These are phyloP conservation scores for Acephala macrosclerotiorum DNA, from an alignment of 2,329 filamentous ascomycete genomes.

Conservation along the genomic window DNA sequence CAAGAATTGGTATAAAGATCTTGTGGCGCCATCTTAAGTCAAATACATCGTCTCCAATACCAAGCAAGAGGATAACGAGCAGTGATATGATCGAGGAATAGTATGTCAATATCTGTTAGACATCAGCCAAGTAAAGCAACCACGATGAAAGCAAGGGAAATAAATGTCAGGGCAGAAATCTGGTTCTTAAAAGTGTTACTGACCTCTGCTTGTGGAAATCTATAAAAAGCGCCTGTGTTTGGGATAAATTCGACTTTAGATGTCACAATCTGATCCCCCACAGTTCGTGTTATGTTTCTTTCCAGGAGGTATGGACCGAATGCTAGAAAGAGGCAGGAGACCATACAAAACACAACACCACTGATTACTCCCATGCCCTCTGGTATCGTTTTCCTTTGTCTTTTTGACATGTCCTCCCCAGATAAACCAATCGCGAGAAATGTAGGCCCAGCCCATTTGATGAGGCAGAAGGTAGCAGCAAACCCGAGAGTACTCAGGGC, in stretches of 20 bases:
- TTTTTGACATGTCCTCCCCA: conserved; percentile 87
- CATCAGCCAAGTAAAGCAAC: conserved; percentile 13
- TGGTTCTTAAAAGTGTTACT: conserved; percentile 10
- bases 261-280: conserved; percentile 85
- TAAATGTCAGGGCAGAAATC: background rate
- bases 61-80: conserved; percentile 88
- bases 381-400: conserved; percentile 78
- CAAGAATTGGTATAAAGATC: conserved; percentile 95
- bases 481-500: conserved; percentile 89
- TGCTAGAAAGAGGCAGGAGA: conserved; percentile 77
- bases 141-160: background rate
- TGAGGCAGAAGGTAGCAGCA: conserved; percentile 80
- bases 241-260: conserved; percentile 57
- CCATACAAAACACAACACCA: conserved; percentile 89
- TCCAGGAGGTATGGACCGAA: conserved; percentile 7
- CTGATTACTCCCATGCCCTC: conserved; percentile 97
- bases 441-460: conserved; percentile 89
- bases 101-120: conserved; percentile 83
- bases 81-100: conserved; percentile 93
- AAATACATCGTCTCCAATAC: conserved; percentile 94
- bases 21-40: conserved; percentile 99
- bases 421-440: conserved; percentile 91
- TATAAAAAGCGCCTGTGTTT: conserved; percentile 84
- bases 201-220: conserved; percentile 92
- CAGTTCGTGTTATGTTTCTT: background rate